Percentiles rank a stretch among this genome's conserved stretches.
phyloP scores from a whole-genome alignment of 768 basidiomycete genomes.

The Favolaschia claudopus region DNA sequence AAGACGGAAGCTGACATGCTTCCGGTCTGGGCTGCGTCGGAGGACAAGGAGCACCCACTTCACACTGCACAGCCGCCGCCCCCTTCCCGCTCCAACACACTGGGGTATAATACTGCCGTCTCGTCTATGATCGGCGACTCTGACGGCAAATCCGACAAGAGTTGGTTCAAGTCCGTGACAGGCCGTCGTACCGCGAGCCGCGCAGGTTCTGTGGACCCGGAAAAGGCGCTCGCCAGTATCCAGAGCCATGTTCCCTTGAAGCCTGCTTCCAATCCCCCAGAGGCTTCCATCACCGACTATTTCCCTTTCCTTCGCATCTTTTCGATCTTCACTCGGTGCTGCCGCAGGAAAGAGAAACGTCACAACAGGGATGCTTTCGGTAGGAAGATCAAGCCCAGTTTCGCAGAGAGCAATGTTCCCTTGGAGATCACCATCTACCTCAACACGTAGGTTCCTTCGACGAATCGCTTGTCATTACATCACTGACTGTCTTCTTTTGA shows the following conservation, averaged over 20 bases:
- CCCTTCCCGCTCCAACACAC: constrained; percentile 15
- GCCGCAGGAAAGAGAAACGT: constrained; percentile 32
- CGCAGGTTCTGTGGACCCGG: constrained; percentile 48
- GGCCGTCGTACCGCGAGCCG: constrained; percentile 20
- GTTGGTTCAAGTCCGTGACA: constrained; percentile 19
- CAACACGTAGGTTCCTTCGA: constrained; percentile 45
- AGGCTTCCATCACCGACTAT: constrained; percentile 56
- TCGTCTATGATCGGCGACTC: neutral
- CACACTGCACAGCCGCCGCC: constrained; percentile 16
- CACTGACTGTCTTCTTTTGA: neutral
- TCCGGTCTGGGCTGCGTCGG: constrained; percentile 62
- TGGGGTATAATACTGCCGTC: constrained; percentile 4
- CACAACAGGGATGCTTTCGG: constrained; percentile 15
- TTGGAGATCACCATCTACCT: constrained; percentile 65
- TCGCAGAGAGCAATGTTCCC: constrained; percentile 67
- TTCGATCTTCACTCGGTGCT: constrained; percentile 41
- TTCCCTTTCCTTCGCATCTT: constrained; percentile 63
- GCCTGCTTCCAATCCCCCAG: constrained; percentile 69
- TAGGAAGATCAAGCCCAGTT: constrained; percentile 41
- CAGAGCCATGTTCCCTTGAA: constrained; percentile 48
- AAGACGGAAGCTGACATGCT: constrained; percentile 53
- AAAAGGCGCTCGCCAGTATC: constrained; percentile 51
- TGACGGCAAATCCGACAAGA: constrained; percentile 12
- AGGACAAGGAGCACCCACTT: constrained; percentile 37
- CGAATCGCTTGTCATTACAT: neutral